phyloP scores from a whole-genome alignment of 2,329 filamentous ascomycete species.

The Bipolaris victoriae region DNA sequence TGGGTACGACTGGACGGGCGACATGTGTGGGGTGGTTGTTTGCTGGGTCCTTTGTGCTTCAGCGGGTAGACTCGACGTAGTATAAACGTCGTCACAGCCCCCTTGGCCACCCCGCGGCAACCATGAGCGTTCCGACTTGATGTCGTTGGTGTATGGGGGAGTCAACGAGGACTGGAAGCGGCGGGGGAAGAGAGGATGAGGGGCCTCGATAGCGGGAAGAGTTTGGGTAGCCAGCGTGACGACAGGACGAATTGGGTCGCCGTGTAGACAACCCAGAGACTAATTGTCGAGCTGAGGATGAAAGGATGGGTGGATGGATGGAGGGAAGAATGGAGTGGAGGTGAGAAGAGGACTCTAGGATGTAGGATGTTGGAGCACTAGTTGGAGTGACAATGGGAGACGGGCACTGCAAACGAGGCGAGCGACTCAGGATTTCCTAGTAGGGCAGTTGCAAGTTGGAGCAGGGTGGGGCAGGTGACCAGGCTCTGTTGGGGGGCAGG shows the following conservation, averaged over 20 bases:
- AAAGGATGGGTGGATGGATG: background rate
- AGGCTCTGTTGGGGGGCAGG: constrained; percentile 21
- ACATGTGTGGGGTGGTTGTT: constrained; percentile 37
- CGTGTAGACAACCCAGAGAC: constrained; percentile 35
- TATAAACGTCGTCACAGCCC: constrained; percentile 40
- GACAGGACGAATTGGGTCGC: constrained; percentile 25
- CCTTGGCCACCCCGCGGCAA: constrained; percentile 36
- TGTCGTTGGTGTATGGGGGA: constrained; percentile 41
- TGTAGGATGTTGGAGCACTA: background rate
- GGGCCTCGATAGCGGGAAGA: constrained; percentile 43
- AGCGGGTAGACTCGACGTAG: constrained; percentile 37
- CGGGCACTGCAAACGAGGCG: constrained; percentile 2
- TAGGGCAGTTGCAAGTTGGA: constrained; percentile 23
- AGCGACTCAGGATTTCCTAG: constrained; percentile 12
- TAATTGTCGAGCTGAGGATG: background rate
- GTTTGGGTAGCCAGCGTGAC: constrained; percentile 50
- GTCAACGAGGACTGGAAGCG: constrained; percentile 40
- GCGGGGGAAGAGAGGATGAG: constrained; percentile 42
- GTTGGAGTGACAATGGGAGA: background rate
- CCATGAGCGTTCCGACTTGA: constrained; percentile 46
- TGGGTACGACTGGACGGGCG: constrained; percentile 33
- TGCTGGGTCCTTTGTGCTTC: constrained; percentile 34
- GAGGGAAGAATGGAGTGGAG: constrained; percentile 1
- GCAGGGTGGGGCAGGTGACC: constrained; percentile 25
- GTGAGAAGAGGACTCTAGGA: background rate